phyloP scores from a whole-genome alignment of 2,329 filamentous ascomycete species.

The Nemania sp. region DNA sequence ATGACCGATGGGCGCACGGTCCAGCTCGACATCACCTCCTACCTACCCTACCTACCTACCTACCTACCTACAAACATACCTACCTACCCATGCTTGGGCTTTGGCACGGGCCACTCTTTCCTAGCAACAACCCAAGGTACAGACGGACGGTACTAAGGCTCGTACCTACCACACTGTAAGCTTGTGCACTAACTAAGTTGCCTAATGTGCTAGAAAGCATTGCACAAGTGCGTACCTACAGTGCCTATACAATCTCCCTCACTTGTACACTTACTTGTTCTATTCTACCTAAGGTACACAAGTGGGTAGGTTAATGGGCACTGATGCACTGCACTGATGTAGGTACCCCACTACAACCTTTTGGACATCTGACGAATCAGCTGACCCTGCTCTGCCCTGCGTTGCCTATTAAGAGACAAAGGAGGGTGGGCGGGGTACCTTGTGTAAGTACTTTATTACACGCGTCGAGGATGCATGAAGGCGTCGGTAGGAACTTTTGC shows the following conservation, averaged over 20 bases:
- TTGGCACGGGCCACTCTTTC: conserved; percentile 35
- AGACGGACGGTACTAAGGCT: background rate
- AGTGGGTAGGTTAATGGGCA: conserved; percentile 1
- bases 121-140: conserved; percentile 33
- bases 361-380: conserved; percentile 39
- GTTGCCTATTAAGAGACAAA: conserved; percentile 30
- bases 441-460: conserved; percentile 17
- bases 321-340: conserved; percentile 1
- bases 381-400: conserved; percentile 32
- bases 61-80: no score
- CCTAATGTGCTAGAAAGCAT: background rate
- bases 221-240: background rate
- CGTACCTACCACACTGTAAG: conserved; percentile 1
- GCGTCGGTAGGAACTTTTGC: conserved; percentile 18
- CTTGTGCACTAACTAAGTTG: conserved; percentile 4
- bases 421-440: conserved; percentile 17
- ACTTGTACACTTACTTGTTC: background rate
- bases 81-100: background rate
- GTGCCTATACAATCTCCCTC: conserved; percentile 1
- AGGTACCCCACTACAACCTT: conserved; percentile 32
- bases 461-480: conserved; percentile 26
- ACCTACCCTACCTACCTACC: no score
- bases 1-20: conserved; percentile 41
- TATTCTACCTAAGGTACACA: background rate
- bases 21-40: conserved; percentile 32